Base-by-base conservation (phyloP, 192 early-diverging fungal genomes). In the Podila verticillata region DNA sequence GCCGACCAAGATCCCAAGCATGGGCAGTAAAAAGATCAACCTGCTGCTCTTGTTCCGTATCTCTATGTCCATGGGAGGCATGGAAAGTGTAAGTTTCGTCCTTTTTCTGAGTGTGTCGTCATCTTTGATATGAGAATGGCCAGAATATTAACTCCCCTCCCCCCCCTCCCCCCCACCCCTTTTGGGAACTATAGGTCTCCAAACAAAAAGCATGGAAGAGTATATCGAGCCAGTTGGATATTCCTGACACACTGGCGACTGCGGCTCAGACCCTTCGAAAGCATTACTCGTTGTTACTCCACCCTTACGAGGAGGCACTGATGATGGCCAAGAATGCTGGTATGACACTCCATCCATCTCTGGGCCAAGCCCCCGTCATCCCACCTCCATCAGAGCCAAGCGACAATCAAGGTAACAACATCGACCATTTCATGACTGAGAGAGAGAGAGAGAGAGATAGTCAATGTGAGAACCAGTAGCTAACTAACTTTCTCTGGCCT, bases 131-230 rank as follows among this genome's bases (percentile, higher is more conserved):
- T 44, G 1, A 44, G 13, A 15, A 17, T 15, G 1, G 12, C 12
- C 7, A 44, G 39, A 15, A 5, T 4, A 44, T 44, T 44, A 15
- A 44, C 20, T 4, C 10, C 63, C 51, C 22, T 61, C 34, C 17
- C 17, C 10, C 2, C 12, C 4, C 28, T n/a, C n/a, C 10, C 63
- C 51, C 22, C 49, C 34, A 17, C 17, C 10, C 2, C 12, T 6
- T n/a, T 30, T 22, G 5, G 7, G n/a, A n/a, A n/a, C n/a, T n/a
- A 61, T 68, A 80, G 77, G 77, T 80, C 12, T 80, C 77, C 3
- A 80, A 80, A 65, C 77, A 80, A 65, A 80, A 80, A 57, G 70
- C 70, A 6, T 80, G 77, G 77, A 80, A 80, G 66, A 80, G 70
- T 28, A 80, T 80, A 29, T 44, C 77, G 20, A 80, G 70, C 35